Percentiles rank a stretch among this genome's conserved stretches.
Conservation (phyloP, 805 yeast species). For the Metschnikowia chrysomelidarum region DNA sequence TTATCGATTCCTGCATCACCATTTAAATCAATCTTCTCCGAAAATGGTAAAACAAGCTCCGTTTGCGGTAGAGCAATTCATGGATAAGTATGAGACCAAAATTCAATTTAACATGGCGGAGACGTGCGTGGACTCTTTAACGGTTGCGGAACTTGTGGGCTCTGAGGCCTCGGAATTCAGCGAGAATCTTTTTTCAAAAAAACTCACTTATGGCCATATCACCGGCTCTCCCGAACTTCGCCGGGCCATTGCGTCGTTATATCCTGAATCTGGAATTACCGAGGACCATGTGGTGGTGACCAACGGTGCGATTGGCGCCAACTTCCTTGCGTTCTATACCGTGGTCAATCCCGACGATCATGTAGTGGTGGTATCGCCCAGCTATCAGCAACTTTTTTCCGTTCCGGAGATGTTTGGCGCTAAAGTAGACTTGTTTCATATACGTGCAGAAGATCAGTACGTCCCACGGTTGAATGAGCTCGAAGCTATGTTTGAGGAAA, state of each 20-base stretch:
- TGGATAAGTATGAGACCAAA: constrained; percentile 47
- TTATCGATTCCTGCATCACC: no score
- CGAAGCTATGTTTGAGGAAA: constrained; percentile 26
- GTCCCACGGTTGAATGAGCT: constrained; percentile 37
- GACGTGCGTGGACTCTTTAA: constrained; percentile 49
- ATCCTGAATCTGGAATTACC: constrained; percentile 24
- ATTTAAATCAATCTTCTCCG: no score
- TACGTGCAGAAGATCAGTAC: constrained; percentile 33
- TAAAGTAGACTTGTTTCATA: constrained; percentile 33
- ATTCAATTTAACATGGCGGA: constrained; percentile 47
- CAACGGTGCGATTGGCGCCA: constrained; percentile 58
- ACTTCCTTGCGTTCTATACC: constrained; percentile 45
- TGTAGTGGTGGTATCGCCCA: constrained; percentile 47
- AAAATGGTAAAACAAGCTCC: constrained; percentile 44
- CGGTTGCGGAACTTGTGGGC: constrained; percentile 36
- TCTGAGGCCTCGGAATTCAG: constrained; percentile 9
- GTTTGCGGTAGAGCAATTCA: constrained; percentile 53
- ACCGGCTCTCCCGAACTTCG: constrained; percentile 44
- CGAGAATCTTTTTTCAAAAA: constrained; percentile 12
- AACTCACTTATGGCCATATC: constrained; percentile 47
- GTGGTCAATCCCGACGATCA: constrained; percentile 46
- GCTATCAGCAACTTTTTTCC: constrained; percentile 48
- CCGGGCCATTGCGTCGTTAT: constrained; percentile 33
- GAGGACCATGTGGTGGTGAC: constrained; percentile 45
- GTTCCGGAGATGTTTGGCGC: constrained; percentile 44